phyloP scores from a whole-genome alignment of 805 yeast genomes.

The Lipomyces sp. region DNA sequence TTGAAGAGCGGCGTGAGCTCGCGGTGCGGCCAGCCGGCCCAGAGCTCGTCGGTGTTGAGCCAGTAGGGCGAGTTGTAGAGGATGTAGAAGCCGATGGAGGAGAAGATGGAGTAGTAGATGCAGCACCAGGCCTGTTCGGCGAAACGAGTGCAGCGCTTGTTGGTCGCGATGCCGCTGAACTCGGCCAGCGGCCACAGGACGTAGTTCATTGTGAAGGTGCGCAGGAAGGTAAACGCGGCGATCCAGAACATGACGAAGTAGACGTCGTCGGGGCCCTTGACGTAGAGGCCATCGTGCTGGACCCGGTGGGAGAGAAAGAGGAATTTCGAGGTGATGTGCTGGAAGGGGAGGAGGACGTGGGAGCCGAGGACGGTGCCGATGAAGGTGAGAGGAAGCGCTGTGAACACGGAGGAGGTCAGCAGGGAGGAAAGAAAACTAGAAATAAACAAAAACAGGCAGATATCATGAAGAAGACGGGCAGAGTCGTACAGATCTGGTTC shows the following conservation, averaged over 20 bases:
- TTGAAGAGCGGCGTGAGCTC: constrained; percentile 53
- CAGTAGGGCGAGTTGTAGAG: constrained; percentile 59
- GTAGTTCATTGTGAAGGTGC: constrained; percentile 60
- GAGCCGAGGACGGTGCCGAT: constrained; percentile 8
- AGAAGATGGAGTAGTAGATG: constrained; percentile 56
- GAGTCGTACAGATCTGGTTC: constrained; percentile 17
- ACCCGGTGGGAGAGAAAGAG: constrained; percentile 42
- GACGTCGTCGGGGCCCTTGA: constrained; percentile 27
- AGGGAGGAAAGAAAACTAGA: neutral
- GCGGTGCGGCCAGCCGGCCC: constrained; percentile 72
- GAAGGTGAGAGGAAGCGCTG: constrained; percentile 17
- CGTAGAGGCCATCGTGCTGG: constrained; percentile 21
- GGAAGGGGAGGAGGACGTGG: constrained; percentile 29
- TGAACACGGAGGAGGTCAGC: neutral
- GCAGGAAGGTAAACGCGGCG: constrained; percentile 52
- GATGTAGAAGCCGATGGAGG: constrained; percentile 55
- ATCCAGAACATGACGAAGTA: constrained; percentile 51
- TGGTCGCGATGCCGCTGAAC: constrained; percentile 43
- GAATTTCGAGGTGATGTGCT: constrained; percentile 34
- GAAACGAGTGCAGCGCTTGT: constrained; percentile 60
- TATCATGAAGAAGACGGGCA: neutral
- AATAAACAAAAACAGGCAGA: neutral
- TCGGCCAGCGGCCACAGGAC: constrained; percentile 57
- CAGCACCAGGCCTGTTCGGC: constrained; percentile 85
- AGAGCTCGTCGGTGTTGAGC: constrained; percentile 55